These are phyloP conservation scores for Phoma sp. DNA, from an alignment of 2,329 filamentous ascomycete species.

Conservation along the genomic window DNA sequence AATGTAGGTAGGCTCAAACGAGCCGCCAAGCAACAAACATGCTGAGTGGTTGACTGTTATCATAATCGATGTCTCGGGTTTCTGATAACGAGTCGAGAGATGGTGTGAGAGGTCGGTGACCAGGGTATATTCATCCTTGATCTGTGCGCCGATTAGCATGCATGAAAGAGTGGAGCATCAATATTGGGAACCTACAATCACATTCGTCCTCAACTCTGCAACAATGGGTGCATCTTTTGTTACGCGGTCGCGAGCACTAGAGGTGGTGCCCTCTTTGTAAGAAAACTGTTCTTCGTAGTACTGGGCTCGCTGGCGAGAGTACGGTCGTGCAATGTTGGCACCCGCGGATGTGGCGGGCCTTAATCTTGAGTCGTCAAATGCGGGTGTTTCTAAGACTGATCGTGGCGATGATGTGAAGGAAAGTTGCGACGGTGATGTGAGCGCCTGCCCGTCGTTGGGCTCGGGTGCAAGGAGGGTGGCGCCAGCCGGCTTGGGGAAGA, in stretches of 20 bases:
- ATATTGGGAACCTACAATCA: conserved; percentile 54
- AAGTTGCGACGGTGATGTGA: conserved; percentile 47
- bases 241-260: conserved; percentile 52
- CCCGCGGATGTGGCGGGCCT: conserved; percentile 21
- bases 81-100: conserved; percentile 77
- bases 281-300: conserved; percentile 50
- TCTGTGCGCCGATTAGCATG: conserved; percentile 56
- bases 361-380: conserved; percentile 21
- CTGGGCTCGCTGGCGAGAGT: conserved; percentile 44
- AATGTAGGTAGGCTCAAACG: conserved; percentile 80
- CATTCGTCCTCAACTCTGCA: conserved; percentile 58
- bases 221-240: conserved; percentile 56
- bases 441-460: conserved; percentile 36
- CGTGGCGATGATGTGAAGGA: conserved; percentile 47
- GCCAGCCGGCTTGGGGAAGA: conserved; percentile 47
- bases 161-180: conserved; percentile 17
- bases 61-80: conserved; percentile 75
- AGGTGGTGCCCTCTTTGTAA: conserved; percentile 44
- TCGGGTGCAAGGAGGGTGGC: conserved; percentile 38
- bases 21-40: conserved; percentile 77
- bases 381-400: conserved; percentile 32
- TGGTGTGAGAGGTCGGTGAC: conserved; percentile 76
- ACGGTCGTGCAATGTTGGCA: conserved; percentile 16
- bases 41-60: conserved; percentile 78
- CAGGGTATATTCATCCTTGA: conserved; percentile 77